Evolutionary conservation across 495 filamentous ascomycete species (phyloP).

Genomic region (Parathielavia hyrcaniae): DNA sequence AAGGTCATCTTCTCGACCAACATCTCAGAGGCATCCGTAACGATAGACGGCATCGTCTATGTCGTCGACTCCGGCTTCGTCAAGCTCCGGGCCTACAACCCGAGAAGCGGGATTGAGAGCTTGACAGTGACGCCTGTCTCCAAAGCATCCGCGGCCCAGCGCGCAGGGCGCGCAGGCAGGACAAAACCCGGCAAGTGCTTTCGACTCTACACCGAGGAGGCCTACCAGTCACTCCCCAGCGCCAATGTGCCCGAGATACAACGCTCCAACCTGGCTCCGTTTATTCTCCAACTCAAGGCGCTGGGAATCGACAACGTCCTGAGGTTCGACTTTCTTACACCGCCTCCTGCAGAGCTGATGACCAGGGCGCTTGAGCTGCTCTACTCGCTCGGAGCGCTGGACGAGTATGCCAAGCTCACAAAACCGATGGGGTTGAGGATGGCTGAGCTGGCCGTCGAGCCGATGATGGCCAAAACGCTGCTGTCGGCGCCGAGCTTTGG

Average conservation of each 20-base stretch:
- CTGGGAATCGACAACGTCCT: conserved; percentile 94
- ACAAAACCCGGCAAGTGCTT: conserved; percentile 94
- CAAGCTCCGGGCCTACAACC: conserved; percentile 85
- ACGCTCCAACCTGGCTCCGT: conserved; percentile 82
- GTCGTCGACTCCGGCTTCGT: conserved; percentile 91
- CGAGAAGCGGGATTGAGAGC: conserved; percentile 81
- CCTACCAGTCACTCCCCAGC: conserved; percentile 63
- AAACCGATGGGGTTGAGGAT: conserved; percentile 80
- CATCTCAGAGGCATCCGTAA: conserved; percentile 92
- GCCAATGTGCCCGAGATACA: conserved; percentile 86
- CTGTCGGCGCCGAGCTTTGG: conserved; percentile 68
- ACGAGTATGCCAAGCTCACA: conserved; percentile 87
- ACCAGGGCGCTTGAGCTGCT: conserved; percentile 83
- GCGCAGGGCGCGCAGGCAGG: conserved; percentile 84
- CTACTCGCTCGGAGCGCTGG: conserved; percentile 81
- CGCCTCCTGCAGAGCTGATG: conserved; percentile 82
- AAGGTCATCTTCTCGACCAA: conserved; percentile 96
- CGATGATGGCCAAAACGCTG: conserved; percentile 92
- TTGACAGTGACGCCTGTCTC: conserved; percentile 84
- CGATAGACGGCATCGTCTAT: conserved; percentile 88
- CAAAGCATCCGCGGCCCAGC: conserved; percentile 87
- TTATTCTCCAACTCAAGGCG: conserved; percentile 90
- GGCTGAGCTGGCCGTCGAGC: conserved; percentile 91
- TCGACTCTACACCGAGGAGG: conserved; percentile 79
- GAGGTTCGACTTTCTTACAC: conserved; percentile 82